phyloP scores from a whole-genome alignment of 345 rosid species.

The Eutrema yunnanense region DNA sequence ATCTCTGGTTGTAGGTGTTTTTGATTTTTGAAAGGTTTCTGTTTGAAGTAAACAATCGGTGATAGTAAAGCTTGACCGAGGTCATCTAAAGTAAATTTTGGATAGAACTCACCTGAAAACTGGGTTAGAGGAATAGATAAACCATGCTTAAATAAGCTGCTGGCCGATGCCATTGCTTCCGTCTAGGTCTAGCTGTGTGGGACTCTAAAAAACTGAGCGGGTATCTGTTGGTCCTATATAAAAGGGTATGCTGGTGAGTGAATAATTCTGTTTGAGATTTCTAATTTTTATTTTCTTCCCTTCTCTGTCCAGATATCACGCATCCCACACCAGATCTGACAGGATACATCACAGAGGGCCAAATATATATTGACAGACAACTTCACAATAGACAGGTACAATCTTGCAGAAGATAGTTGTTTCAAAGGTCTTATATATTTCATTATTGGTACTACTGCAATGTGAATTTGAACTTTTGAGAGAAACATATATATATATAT shows the following conservation, averaged over 20 bases:
- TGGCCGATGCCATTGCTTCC: not conserved
- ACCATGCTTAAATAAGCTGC: not conserved
- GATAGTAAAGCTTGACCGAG: not conserved
- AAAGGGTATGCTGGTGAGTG: not conserved
- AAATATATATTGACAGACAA: slow-evolving; percentile 76
- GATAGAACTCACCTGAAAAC: not conserved
- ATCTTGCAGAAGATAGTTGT: not conserved
- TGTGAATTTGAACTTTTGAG: not conserved
- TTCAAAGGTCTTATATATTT: not conserved
- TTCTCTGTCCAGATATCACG: slow-evolving; percentile 58
- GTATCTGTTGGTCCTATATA: not conserved
- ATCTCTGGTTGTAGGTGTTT: not conserved
- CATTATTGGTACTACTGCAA: not conserved
- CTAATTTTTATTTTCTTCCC: not conserved
- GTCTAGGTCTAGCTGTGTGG: slow-evolving; percentile 2
- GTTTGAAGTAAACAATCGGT: not conserved
- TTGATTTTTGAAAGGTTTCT: not conserved
- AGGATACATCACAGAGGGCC: slow-evolving; percentile 89
- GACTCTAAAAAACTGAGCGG: not conserved
- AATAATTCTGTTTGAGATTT: not conserved
- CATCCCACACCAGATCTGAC: slow-evolving; percentile 94
- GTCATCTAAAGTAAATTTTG: not conserved
- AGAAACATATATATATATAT: not conserved
- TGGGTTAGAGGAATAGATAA: slow-evolving; percentile 1
- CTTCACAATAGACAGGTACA: slow-evolving; percentile 64